These are phyloP conservation scores for Pseudogymnoascus sp. DNA, from an alignment of 2,329 filamentous ascomycete species.

Conservation along the genomic window DNA sequence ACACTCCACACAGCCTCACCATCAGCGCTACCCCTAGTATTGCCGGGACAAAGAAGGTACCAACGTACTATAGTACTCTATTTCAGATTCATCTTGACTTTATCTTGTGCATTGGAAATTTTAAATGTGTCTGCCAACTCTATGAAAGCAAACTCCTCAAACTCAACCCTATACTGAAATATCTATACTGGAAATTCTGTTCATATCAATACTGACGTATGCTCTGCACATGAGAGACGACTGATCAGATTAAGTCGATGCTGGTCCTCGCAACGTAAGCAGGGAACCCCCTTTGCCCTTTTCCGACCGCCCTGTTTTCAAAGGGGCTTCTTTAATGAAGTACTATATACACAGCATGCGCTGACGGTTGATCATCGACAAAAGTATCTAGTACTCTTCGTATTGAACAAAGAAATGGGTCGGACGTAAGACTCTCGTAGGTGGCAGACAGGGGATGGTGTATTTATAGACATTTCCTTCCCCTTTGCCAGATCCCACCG, in stretches of 20 bases:
- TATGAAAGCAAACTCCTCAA: background rate
- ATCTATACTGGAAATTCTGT: background rate
- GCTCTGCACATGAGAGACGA: background rate
- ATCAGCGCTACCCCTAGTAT: constrained; percentile 2
- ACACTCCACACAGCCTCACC: constrained; percentile 8
- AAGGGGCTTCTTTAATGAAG: background rate
- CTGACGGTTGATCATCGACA: background rate
- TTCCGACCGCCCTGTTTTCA: background rate
- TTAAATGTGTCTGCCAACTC: background rate
- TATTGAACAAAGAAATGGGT: constrained; percentile 3
- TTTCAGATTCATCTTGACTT: background rate
- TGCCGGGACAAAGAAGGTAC: constrained; percentile 7
- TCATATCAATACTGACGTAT: background rate
- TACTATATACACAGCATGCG: background rate
- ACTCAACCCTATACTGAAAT: background rate
- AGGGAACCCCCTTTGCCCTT: background rate
- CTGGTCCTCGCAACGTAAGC: background rate
- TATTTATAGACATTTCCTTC: background rate
- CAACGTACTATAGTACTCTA: background rate
- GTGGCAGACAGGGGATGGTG: background rate
- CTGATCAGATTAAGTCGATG: background rate
- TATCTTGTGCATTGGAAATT: background rate
- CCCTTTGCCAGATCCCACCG: background rate
- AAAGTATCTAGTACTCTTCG: constrained; percentile 2
- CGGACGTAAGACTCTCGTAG: background rate